Evolutionary conservation across 345 rosid genomes (phyloP).

Genomic region (Eucalyptus rudis): DNA sequence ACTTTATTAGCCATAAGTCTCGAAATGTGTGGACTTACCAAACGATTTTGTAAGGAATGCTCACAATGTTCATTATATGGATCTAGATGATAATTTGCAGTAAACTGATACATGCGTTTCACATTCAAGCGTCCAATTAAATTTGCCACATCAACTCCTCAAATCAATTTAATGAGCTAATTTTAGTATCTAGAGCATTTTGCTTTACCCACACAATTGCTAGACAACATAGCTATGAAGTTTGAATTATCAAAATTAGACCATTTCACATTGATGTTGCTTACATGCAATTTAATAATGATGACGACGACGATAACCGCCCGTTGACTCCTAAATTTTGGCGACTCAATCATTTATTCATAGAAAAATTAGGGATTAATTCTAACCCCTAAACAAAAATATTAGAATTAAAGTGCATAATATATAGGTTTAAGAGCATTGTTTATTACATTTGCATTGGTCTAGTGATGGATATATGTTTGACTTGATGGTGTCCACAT

Average conservation of each 20-base stretch:
- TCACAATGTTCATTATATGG: not conserved
- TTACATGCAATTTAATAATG: not conserved
- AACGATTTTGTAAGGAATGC: not conserved
- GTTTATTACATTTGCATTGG: no score
- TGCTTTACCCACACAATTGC: no score
- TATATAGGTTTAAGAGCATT: no score
- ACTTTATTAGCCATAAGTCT: not conserved
- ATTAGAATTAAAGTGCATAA: no score
- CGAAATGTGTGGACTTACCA: not conserved
- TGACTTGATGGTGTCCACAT: no score
- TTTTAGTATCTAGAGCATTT: not conserved
- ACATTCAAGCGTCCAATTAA: not conserved
- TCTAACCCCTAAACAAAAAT: no score
- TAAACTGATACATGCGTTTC: not conserved
- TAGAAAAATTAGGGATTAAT: no score
- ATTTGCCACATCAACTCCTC: not conserved
- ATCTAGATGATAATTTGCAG: not conserved
- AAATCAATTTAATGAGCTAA: not conserved
- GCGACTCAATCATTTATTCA: no score
- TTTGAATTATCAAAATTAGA: not conserved
- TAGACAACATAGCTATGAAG: no score
- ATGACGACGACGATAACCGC: fast-evolving
- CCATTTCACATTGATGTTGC: not conserved
- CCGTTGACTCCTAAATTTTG: no score
- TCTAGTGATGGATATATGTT: no score